Conservation (phyloP, 192 early-diverging fungal genomes). For the Gigaspora rosea region DNA sequence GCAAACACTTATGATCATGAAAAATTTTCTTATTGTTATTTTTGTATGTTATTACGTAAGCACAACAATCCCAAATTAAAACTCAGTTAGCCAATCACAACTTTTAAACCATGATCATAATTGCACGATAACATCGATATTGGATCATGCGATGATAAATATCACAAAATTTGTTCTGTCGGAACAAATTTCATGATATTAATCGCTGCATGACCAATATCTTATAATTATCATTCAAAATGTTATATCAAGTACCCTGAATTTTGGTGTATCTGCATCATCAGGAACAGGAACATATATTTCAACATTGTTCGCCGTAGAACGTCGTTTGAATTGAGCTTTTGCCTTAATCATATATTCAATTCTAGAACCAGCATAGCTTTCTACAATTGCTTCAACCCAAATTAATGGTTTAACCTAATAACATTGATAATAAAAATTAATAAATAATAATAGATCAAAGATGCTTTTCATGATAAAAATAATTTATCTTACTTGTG, state of each 20-base stretch:
- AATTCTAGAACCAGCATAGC: constrained; percentile 87
- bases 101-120: too few relatives aligned
- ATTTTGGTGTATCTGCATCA: constrained; percentile 96
- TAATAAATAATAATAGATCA: not conserved
- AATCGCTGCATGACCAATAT: too few relatives aligned
- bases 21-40: too few relatives aligned
- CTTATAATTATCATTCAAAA: constrained; percentile 11
- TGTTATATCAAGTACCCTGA: constrained; percentile 62
- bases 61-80: too few relatives aligned
- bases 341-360: constrained; percentile 98
- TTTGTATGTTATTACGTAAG: too few relatives aligned
- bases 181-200: too few relatives aligned
- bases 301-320: constrained; percentile 97
- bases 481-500: constrained; percentile 49
- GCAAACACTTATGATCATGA: too few relatives aligned
- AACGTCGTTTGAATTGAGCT: constrained; percentile 96
- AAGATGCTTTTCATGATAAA: not conserved
- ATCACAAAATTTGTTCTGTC: too few relatives aligned
- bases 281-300: constrained; percentile 97
- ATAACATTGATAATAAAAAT: not conserved
- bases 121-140: too few relatives aligned
- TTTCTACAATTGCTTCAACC: constrained; percentile 83
- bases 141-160: too few relatives aligned
- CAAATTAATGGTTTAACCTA: constrained; percentile 79
- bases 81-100: too few relatives aligned